Percentiles rank a stretch among this genome's conserved stretches.
phyloP scores from a whole-genome alignment of 202 grass and related monocot genomes.

The Zizania palustris region DNA sequence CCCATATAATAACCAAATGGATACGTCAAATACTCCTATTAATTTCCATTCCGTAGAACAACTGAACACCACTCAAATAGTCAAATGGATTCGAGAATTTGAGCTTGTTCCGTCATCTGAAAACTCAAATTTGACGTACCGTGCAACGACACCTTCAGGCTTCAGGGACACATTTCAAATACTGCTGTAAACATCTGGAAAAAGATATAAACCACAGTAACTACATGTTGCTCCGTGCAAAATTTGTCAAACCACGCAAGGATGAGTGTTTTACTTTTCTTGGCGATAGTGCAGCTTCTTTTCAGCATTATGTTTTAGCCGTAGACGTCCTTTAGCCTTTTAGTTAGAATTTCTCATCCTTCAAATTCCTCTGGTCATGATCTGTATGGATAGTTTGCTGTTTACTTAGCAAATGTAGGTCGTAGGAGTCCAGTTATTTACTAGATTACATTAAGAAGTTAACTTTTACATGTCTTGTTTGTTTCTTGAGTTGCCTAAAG shows the following conservation, averaged over 20 bases:
- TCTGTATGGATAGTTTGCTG: neutral
- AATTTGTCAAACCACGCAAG: too few species aligned
- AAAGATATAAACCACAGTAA: neutral
- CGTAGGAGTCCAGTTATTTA: neutral
- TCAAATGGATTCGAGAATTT: neutral
- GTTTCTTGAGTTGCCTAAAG: slow-evolving; percentile 5
- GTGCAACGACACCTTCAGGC: neutral
- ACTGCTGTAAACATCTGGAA: neutral
- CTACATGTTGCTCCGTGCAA: neutral
- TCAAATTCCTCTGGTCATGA: neutral
- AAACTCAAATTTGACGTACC: neutral
- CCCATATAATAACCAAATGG: neutral
- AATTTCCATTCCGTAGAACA: neutral
- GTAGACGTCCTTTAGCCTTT: neutral
- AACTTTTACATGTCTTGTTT: neutral
- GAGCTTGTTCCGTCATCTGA: neutral
- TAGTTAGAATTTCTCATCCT: neutral
- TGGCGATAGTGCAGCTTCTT: too few species aligned
- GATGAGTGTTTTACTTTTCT: too few species aligned
- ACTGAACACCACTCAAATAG: neutral
- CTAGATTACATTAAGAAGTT: neutral
- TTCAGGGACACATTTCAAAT: slow-evolving; percentile 3
- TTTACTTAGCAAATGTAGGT: neutral
- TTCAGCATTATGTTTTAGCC: neutral
- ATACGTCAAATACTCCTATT: too few species aligned